phyloP scores from a whole-genome alignment of 768 basidiomycete species.

The Rhodocollybia butyracea region DNA sequence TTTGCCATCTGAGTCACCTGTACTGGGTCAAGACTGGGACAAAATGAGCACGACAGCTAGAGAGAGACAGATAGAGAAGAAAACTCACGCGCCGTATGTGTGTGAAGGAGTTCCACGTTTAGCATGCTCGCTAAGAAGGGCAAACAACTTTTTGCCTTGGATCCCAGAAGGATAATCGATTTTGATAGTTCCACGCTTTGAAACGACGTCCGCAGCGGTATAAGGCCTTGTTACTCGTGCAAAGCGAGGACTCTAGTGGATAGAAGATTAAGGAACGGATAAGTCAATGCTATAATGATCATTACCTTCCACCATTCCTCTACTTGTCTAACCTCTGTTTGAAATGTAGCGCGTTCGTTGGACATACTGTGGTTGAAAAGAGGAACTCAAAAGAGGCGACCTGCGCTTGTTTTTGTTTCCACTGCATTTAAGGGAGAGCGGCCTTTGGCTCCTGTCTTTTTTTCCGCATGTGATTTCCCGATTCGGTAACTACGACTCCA shows the following conservation, averaged over 20 bases:
- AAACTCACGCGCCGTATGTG: slow-evolving; percentile 97
- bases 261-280: slow-evolving; percentile 4
- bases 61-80: neutral
- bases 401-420: slow-evolving; percentile 10
- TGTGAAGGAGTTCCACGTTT: slow-evolving; percentile 79
- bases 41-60: neutral
- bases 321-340: slow-evolving; percentile 78
- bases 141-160: slow-evolving; percentile 85
- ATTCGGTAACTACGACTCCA: neutral
- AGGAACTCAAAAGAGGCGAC: too few relatives aligned
- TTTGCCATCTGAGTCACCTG: slow-evolving; percentile 99
- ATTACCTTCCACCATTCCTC: slow-evolving; percentile 91
- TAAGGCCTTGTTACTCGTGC: slow-evolving; percentile 86
- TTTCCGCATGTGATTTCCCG: slow-evolving; percentile 47
- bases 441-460: slow-evolving; percentile 19
- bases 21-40: slow-evolving; percentile 87
- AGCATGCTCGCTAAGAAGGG: slow-evolving; percentile 71
- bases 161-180: slow-evolving; percentile 85
- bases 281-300: slow-evolving; percentile 9
- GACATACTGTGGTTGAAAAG: too few relatives aligned
- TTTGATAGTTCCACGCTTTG: slow-evolving; percentile 86
- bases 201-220: slow-evolving; percentile 88
- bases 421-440: slow-evolving; percentile 13
- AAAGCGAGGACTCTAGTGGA: slow-evolving; percentile 79
- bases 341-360: slow-evolving; percentile 66